These are phyloP conservation scores for Salix dunnii DNA, from an alignment of 345 rosid genomes.

Conservation along the genomic window DNA sequence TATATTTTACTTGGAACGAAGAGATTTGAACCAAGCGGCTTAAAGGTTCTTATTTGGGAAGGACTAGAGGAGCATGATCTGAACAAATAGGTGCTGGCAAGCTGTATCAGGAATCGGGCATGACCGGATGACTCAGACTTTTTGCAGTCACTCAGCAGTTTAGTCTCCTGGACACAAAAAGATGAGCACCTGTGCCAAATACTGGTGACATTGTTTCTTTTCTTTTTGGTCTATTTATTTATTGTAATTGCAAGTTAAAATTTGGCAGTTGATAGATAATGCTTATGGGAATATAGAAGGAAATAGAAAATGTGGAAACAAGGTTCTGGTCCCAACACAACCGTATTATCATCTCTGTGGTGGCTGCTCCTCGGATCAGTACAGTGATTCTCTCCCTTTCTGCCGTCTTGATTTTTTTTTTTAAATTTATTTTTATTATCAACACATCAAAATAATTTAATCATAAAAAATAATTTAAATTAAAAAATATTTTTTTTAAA, in stretches of 20 bases:
- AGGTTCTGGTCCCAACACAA: neutral
- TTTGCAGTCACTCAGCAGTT: neutral
- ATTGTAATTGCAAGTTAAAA: constrained; percentile 24
- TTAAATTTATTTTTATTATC: too few species aligned
- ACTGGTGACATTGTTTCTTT: neutral
- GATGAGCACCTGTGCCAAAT: constrained; percentile 1
- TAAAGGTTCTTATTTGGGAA: neutral
- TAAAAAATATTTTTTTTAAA: too few species aligned
- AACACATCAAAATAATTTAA: too few species aligned
- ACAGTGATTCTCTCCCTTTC: too few species aligned
- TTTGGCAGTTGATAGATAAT: neutral
- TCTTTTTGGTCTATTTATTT: constrained; percentile 8
- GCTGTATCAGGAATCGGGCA: neutral
- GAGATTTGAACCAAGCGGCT: neutral
- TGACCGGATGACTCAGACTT: neutral
- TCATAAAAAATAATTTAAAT: too few species aligned
- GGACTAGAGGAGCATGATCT: neutral
- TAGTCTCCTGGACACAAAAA: constrained; percentile 11
- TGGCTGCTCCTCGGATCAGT: neutral
- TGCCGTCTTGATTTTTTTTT: too few species aligned
- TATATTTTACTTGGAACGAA: constrained; percentile 11
- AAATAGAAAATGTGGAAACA: neutral
- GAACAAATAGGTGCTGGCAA: neutral
- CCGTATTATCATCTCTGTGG: neutral
- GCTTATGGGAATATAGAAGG: neutral